Percentiles rank a stretch among this genome's conserved stretches.
Evolutionary conservation across 176 grass and related monocot species (phyloP).

Genomic region (Avena sativa): DNA sequence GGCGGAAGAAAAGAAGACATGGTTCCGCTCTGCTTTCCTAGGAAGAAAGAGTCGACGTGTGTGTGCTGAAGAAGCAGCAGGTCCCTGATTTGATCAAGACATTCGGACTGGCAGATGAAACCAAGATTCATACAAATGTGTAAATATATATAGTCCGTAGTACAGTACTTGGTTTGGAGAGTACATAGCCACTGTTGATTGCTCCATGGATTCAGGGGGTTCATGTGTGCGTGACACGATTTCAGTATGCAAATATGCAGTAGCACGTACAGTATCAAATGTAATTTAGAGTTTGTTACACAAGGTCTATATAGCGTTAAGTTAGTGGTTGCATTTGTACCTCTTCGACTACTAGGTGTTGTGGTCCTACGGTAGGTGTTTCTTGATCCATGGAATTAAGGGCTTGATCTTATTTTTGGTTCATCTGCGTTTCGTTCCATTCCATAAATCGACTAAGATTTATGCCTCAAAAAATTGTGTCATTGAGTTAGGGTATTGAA

Average conservation of each 20-base stretch:
- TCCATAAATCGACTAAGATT: too few species aligned
- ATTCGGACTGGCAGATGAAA: neutral
- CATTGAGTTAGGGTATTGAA: too few species aligned
- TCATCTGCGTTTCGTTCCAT: too few species aligned
- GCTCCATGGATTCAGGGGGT: neutral
- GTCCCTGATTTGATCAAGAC: neutral
- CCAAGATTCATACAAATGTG: neutral
- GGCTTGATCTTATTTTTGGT: neutral
- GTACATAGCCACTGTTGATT: constrained; percentile 6
- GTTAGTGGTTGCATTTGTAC: neutral
- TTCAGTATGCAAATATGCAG: neutral
- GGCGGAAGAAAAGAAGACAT: neutral
- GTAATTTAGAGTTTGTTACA: neutral
- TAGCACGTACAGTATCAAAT: neutral
- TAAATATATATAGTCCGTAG: neutral
- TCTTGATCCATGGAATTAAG: neutral
- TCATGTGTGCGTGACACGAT: neutral
- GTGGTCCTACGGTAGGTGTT: neutral
- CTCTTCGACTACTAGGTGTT: neutral
- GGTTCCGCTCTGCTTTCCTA: neutral
- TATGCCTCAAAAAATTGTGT: too few species aligned
- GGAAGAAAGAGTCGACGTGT: neutral
- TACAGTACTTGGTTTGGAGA: neutral
- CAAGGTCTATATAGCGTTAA: neutral
- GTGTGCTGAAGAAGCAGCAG: neutral